Base-by-base conservation (phyloP, 2,329 filamentous ascomycete genomes). In the Polytolypa hystricis region DNA sequence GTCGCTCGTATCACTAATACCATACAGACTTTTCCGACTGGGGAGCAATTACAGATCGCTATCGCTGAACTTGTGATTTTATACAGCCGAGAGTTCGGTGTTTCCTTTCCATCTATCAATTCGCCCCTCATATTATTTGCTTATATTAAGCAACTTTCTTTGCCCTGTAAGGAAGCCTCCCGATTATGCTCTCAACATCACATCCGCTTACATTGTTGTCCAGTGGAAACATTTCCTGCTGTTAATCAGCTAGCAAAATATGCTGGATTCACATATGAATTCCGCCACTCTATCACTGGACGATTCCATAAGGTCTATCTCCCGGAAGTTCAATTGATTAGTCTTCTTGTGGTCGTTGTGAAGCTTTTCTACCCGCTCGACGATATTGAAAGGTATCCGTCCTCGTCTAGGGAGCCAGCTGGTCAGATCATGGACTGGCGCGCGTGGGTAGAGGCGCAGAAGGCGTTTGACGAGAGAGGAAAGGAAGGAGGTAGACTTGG, bases 321-420 rank as follows among this genome's bases (percentile, higher is more conserved):
- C 43, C 85, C 91, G 0, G 91, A 96, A 51, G 65, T 83, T 4
- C 73, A 82, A 29, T 62, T 95, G 1, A 66, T 85, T 38, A 69
- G 78, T 3, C 63, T 84, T 3, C 57, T 94, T 3, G 65, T 94
- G 2, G 69, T 93, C 10, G 76, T 81, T 3, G 77, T 81, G 3
- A 95, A 95, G 49, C 57, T 94, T 2, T 66, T 81, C 14, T 86
- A 84, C 48, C 84, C 89, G 0, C 75, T 94, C 30, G 76, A 84
- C 49, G 62, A 65, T 15, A 50, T 69, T 9, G 56, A 65, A 35
- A 65, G 78, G 28, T 64, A 66, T 46, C 71, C 69, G 5, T 57
- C 52, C 23, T 66, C 64, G 12, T 45, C 62, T 10, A 60, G 63
- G 7, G 79, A 84, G 40, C 71, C 77, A 1, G 66, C 74, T 10